Evolutionary conservation across 306 rosid species (phyloP).

Genomic region (Dryas alaskensis): DNA sequence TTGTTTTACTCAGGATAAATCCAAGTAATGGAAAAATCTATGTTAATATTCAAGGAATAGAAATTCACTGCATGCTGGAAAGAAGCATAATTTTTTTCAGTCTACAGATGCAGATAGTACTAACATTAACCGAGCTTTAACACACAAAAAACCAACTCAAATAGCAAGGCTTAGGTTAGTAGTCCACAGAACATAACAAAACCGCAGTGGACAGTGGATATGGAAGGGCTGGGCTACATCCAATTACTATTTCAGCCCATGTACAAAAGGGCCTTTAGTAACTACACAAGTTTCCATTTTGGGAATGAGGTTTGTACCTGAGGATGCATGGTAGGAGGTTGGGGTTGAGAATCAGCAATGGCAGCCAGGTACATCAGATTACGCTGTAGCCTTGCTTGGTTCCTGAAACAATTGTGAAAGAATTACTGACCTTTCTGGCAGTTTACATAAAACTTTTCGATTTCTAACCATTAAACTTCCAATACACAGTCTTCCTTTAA

Average conservation of each 20-base stretch:
- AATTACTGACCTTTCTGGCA: neutral
- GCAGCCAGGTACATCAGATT: slow-evolving; percentile 99
- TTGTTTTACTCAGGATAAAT: neutral
- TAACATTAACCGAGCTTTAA: neutral
- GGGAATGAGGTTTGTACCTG: slow-evolving; percentile 54
- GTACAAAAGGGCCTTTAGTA: neutral
- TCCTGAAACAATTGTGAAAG: slow-evolving; percentile 43
- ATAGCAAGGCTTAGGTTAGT: neutral
- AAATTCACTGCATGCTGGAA: neutral
- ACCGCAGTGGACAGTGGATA: neutral
- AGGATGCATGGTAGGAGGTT: slow-evolving; percentile 74
- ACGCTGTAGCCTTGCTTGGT: slow-evolving; percentile 94
- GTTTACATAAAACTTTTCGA: neutral
- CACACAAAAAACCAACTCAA: neutral
- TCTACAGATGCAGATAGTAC: neutral
- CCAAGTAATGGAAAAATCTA: too few relatives aligned
- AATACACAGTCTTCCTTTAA: neutral
- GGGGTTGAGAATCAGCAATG: slow-evolving; percentile 99
- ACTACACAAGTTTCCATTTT: neutral
- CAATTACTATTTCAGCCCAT: neutral
- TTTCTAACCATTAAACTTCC: neutral
- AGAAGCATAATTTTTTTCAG: neutral
- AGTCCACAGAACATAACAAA: neutral
- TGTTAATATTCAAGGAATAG: neutral
- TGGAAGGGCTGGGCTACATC: neutral